Evolutionary conservation across 225 moss, liverwort and hornwort species (phyloP).

Genomic region (Polytrichum formosum): DNA sequence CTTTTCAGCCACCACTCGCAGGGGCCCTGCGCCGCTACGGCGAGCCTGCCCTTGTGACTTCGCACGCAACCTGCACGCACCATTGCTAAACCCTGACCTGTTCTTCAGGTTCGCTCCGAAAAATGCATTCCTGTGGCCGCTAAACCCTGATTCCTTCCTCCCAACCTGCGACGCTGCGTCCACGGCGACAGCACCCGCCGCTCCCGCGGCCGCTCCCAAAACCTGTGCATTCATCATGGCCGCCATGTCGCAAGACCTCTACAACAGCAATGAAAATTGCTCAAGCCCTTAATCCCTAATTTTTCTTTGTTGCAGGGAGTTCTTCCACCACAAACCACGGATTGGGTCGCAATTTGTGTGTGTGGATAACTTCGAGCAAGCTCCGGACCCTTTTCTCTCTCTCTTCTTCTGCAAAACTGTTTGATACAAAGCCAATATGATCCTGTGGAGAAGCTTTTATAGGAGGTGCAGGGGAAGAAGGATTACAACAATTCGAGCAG

Average conservation of each 20-base stretch:
- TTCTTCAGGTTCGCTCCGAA: constrained; percentile 66
- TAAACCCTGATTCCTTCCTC: constrained; percentile 25
- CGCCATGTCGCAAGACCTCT: constrained; percentile 21
- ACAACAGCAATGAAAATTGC: no score
- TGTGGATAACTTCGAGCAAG: no score
- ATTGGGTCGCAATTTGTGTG: no score
- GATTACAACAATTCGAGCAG: no score
- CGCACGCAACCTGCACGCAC: constrained; percentile 55
- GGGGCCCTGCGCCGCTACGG: constrained; percentile 51
- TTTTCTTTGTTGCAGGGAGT: no score
- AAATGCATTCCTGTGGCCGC: constrained; percentile 61
- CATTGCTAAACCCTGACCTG: constrained; percentile 57
- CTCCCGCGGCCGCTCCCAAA: constrained; percentile 22
- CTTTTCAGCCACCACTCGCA: constrained; percentile 93
- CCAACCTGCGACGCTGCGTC: constrained; percentile 18
- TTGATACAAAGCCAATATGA: no score
- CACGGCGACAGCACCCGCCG: constrained; percentile 7
- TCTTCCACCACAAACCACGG: no score
- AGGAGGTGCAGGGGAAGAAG: no score
- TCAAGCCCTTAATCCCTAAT: no score
- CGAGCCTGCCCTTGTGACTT: constrained; percentile 38
- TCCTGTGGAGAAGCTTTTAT: no score
- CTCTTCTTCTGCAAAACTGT: no score
- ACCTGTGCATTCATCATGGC: constrained; percentile 32
- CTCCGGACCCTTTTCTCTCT: no score